phyloP scores from a whole-genome alignment of 768 basidiomycete genomes.

The Symmetrospora coprosmae region DNA sequence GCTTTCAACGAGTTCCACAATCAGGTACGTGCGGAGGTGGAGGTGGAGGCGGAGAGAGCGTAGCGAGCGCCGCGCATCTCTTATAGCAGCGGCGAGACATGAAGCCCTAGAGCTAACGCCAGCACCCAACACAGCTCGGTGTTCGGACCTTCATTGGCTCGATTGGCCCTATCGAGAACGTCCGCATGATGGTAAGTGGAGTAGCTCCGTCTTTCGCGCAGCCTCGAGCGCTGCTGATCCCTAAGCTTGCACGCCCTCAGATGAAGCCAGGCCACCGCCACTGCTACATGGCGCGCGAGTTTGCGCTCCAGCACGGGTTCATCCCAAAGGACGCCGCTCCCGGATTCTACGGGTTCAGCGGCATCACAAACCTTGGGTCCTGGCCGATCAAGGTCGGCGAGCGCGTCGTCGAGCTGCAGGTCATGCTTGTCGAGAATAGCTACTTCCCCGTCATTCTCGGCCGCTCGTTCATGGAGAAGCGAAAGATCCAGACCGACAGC shows the following conservation, averaged over 20 bases:
- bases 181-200: conserved; percentile 48
- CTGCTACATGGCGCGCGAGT: conserved; percentile 89
- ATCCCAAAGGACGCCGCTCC: conserved; percentile 74
- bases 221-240: not conserved
- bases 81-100: too few species aligned
- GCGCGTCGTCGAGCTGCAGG: conserved; percentile 41
- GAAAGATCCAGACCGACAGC: conserved; percentile 65
- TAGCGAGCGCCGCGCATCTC: not conserved
- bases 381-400: conserved; percentile 53
- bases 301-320: conserved; percentile 73
- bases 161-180: conserved; percentile 67
- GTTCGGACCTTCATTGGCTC: conserved; percentile 81
- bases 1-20: conserved; percentile 35
- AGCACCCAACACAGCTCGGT: conserved; percentile 40
- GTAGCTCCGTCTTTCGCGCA: not conserved
- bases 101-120: not conserved
- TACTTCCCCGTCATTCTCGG: conserved; percentile 94
- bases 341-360: conserved; percentile 75
- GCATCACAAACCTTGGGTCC: conserved; percentile 22
- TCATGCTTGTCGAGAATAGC: conserved; percentile 82
- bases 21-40: conserved; percentile 18
- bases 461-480: conserved; percentile 45
- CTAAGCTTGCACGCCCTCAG: conserved; percentile 49
- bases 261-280: conserved; percentile 80
- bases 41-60: not conserved